Percentiles rank a stretch among this genome's conserved stretches.
Conservation (phyloP, 1,139 yeast genomes). For the Lodderomyces metapsilosis region DNA sequence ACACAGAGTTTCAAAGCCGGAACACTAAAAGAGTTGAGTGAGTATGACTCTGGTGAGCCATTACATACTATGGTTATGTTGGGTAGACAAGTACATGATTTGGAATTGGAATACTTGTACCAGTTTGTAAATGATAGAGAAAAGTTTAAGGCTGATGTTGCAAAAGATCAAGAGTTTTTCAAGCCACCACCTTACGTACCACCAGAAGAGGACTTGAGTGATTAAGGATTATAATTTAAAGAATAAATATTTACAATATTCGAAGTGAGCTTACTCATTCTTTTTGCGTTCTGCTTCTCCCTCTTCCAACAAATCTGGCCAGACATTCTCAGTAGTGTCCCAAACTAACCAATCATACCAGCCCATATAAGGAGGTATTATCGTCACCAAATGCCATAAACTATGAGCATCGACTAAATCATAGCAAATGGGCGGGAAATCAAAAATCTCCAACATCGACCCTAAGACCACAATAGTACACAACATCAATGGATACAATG, state of each 20-base stretch:
- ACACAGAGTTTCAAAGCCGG: conserved; percentile 82
- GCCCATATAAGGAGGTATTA: conserved; percentile 53
- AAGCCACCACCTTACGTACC: conserved; percentile 56
- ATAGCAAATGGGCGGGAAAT: conserved; percentile 68
- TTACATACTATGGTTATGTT: conserved; percentile 86
- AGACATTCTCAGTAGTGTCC: conserved; percentile 41
- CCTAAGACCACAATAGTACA: conserved; percentile 61
- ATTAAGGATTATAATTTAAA: conserved; percentile 3
- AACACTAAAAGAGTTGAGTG: conserved; percentile 68
- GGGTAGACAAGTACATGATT: conserved; percentile 92
- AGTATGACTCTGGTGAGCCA: conserved; percentile 91
- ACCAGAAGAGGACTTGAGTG: conserved; percentile 28
- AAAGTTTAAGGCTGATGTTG: conserved; percentile 57
- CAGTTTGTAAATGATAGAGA: conserved; percentile 72
- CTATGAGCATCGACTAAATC: conserved; percentile 89
- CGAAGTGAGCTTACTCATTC: conserved; percentile 12
- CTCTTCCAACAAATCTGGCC: conserved; percentile 9
- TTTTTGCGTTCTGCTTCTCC: conserved; percentile 9
- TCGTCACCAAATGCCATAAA: conserved; percentile 83
- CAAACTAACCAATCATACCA: conserved; percentile 52
- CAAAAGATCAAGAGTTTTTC: conserved; percentile 72
- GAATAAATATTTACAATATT: not conserved
- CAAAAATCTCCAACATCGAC: conserved; percentile 85
- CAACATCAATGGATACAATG: conserved; percentile 42
- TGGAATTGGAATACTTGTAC: conserved; percentile 81